Evolutionary conservation across 2,329 filamentous ascomycete species (phyloP).

Genomic region (Endothia cerciana): DNA sequence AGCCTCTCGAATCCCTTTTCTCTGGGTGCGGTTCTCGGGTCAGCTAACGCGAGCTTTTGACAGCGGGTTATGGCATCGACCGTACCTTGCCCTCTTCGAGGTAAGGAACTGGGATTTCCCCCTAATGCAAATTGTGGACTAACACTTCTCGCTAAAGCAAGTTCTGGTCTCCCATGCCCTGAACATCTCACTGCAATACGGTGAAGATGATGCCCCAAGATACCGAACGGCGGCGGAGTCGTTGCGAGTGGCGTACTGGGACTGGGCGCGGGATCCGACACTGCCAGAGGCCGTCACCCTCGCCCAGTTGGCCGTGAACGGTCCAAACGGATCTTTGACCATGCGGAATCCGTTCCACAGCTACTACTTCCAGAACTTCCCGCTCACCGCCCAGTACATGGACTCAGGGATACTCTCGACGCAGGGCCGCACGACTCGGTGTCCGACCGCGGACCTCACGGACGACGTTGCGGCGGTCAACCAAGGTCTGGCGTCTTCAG

Average conservation of each 20-base stretch:
- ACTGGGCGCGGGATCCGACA: constrained; percentile 51
- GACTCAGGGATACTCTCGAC: constrained; percentile 35
- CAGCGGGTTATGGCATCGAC: constrained; percentile 60
- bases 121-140: constrained; percentile 18
- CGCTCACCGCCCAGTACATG: constrained; percentile 36
- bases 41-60: not conserved
- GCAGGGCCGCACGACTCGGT: constrained; percentile 46
- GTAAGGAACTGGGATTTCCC: constrained; percentile 37
- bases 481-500: no score
- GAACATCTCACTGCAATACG: constrained; percentile 51
- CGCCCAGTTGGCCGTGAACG: constrained; percentile 33
- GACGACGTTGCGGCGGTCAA: constrained; percentile 45
- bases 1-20: not conserved
- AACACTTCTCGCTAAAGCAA: constrained; percentile 46
- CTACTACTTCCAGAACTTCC: constrained; percentile 53
- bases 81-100: constrained; percentile 59
- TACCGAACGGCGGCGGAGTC: constrained; percentile 51
- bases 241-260: constrained; percentile 58
- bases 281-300: constrained; percentile 48
- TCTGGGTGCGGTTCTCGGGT: not conserved
- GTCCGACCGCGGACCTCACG: constrained; percentile 37
- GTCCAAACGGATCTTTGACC: constrained; percentile 33
- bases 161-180: constrained; percentile 51
- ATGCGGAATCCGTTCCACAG: constrained; percentile 56
- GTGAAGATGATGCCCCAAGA: constrained; percentile 35